Evolutionary conservation across 768 basidiomycete species (phyloP), one percentile per base, ranked within the genome.

Genomic region (Hydnum rufescens): DNA sequence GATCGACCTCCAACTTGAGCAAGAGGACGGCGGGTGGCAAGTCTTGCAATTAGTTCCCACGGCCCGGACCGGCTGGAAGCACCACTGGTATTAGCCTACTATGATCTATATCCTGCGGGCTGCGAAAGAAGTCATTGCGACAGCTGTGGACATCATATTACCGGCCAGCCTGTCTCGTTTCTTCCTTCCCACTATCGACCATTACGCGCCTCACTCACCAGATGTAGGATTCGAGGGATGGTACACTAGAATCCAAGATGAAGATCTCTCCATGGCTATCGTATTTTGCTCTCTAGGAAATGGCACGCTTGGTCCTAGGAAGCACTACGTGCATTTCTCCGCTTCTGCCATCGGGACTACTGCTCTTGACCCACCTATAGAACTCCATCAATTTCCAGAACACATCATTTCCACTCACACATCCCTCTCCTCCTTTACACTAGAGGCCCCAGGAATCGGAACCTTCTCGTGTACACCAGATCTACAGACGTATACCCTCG

Each of bases 191-290:
- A 8, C 8, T 8, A 19, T 39, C 34, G 48, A 49, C 29, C 48
- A 23, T n/a, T 49, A 26, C 30, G 48, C 48, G 5, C 48, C 48
- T 5, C 48, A 49, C 48, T n/a, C n/a, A n/a, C 48, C 48, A 4
- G 48, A 30, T 30, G 29, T 19, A 28, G 23, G 23, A 4, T 49
- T 49, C 30, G 48, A 49, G 30, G 48, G 48, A 5, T 49, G 30
- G 23, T 49, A 49, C 29, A 49, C 48, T 6, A 22, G 48, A 22
- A 49, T 49, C 29, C 25, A 25, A n/a, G 30, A n/a, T 4, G 30
- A 5, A 4, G 5, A 22, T n/a, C n/a, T 22, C 29, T 26, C 23
- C 48, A 49, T 30, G 5, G 30, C 30, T 30, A 22, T 49, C 48
- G n/a, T 49, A 22, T 25, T 49, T 5, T 49, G 23, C 29, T 49